phyloP scores from a whole-genome alignment of 495 filamentous ascomycete genomes.

The Tetracladium marchalianum region DNA sequence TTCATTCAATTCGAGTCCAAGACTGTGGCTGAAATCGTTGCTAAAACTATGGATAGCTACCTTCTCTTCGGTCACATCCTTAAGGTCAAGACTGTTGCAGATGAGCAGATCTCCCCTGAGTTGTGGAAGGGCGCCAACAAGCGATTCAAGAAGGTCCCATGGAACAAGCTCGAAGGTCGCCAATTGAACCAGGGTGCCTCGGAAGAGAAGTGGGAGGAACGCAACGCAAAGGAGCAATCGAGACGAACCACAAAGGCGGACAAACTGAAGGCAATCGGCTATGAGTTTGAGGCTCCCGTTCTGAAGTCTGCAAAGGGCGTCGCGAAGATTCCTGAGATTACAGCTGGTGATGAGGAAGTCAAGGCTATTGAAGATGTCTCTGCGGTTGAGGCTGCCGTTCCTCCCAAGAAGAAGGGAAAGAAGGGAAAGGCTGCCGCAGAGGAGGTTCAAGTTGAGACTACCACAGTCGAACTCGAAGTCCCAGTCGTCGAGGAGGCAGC shows the following conservation, averaged over 20 bases:
- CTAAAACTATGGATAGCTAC: constrained; percentile 95
- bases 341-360: constrained; percentile 25
- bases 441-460: neutral
- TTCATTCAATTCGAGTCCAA: constrained; percentile 80
- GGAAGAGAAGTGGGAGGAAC: constrained; percentile 66
- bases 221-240: constrained; percentile 58
- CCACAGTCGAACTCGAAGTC: neutral
- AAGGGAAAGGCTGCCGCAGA: constrained; percentile 9
- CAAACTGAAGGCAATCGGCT: constrained; percentile 71
- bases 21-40: constrained; percentile 78
- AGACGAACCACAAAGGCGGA: constrained; percentile 54
- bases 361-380: constrained; percentile 12
- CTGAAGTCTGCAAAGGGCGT: constrained; percentile 59
- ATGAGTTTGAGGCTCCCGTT: constrained; percentile 68
- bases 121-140: constrained; percentile 82
- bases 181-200: constrained; percentile 58
- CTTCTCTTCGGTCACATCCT: constrained; percentile 88
- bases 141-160: constrained; percentile 78
- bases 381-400: neutral
- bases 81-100: constrained; percentile 68
- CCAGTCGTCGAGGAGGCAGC: neutral
- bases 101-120: constrained; percentile 65
- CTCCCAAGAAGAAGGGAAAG: constrained; percentile 2
- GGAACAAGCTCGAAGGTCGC: constrained; percentile 71
- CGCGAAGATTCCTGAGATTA: constrained; percentile 17